These are phyloP conservation scores for Rostrohypoxylon terebratum DNA, from an alignment of 495 filamentous ascomycete genomes.

Conservation along the genomic window DNA sequence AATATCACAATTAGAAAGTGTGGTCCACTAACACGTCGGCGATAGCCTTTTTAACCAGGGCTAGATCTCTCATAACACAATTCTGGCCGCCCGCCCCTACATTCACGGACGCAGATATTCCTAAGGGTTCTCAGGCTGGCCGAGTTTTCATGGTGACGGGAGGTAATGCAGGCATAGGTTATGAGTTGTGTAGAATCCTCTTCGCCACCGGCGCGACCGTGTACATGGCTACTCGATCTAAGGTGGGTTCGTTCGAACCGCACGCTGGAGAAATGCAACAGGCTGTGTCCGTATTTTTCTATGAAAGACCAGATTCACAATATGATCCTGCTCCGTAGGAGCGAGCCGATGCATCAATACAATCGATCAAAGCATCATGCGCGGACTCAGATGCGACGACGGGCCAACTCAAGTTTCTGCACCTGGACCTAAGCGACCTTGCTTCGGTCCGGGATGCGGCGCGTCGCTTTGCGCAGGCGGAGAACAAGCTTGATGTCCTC, in stretches of 20 bases:
- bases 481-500: slow-evolving; percentile 63
- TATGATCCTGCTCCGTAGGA: slow-evolving; percentile 20
- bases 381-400: background rate
- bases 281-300: background rate
- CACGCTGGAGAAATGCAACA: slow-evolving; percentile 6
- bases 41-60: background rate
- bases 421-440: slow-evolving; percentile 62
- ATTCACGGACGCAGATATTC: slow-evolving; percentile 33
- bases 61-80: slow-evolving; percentile 19
- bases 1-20: background rate
- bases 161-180: slow-evolving; percentile 58
- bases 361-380: slow-evolving; percentile 38
- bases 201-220: slow-evolving; percentile 52
- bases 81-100: slow-evolving; percentile 42
- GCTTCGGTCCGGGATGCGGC: slow-evolving; percentile 58
- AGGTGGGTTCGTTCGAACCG: slow-evolving; percentile 27
- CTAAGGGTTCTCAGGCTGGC: slow-evolving; percentile 47
- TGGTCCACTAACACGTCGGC: background rate
- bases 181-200: slow-evolving; percentile 54
- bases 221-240: slow-evolving; percentile 51
- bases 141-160: slow-evolving; percentile 55
- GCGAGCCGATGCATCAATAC: slow-evolving; percentile 47
- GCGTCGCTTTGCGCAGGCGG: slow-evolving; percentile 51
- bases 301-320: background rate
- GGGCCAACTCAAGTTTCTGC: slow-evolving; percentile 49